Conservation (phyloP, 1,139 yeast species). For the Debaryomyces sp. region DNA sequence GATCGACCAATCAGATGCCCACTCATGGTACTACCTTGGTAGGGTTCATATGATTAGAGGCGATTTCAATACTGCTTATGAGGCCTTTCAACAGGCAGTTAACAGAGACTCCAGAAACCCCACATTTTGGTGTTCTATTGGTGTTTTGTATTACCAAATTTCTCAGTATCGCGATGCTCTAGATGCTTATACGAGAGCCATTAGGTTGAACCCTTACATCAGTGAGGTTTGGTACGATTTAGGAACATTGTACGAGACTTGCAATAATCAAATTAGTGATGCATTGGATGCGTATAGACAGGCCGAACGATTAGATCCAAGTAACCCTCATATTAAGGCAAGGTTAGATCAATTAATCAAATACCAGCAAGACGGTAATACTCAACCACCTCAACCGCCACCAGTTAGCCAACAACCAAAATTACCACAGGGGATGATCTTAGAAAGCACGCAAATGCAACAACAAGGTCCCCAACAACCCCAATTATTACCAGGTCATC, state of each 20-base stretch:
- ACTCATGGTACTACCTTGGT: slow-evolving; percentile 95
- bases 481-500: slow-evolving; percentile 18
- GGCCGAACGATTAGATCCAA: slow-evolving; percentile 94
- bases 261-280: slow-evolving; percentile 92
- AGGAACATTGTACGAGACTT: slow-evolving; percentile 94
- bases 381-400: slow-evolving; percentile 68
- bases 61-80: slow-evolving; percentile 94
- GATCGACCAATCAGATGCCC: slow-evolving; percentile 88
- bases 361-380: slow-evolving; percentile 74
- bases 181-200: slow-evolving; percentile 97
- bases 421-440: slow-evolving; percentile 61
- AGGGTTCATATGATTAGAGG: slow-evolving; percentile 96
- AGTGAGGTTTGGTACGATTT: slow-evolving; percentile 98
- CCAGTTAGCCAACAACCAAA: slow-evolving; percentile 63
- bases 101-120: slow-evolving; percentile 96
- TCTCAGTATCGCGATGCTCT: slow-evolving; percentile 95
- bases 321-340: slow-evolving; percentile 90
- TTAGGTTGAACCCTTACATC: slow-evolving; percentile 90
- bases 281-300: slow-evolving; percentile 96
- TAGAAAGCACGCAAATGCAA: slow-evolving; percentile 47
- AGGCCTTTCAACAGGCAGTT: slow-evolving; percentile 98
- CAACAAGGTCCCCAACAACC: slow-evolving; percentile 21
- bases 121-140: slow-evolving; percentile 98
- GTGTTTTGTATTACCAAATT: slow-evolving; percentile 93
- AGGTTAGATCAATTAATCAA: slow-evolving; percentile 83